These are phyloP conservation scores for Ceratobasidium sp. DNA, from an alignment of 1,284 basidiomycete species.

Conservation along the genomic window DNA sequence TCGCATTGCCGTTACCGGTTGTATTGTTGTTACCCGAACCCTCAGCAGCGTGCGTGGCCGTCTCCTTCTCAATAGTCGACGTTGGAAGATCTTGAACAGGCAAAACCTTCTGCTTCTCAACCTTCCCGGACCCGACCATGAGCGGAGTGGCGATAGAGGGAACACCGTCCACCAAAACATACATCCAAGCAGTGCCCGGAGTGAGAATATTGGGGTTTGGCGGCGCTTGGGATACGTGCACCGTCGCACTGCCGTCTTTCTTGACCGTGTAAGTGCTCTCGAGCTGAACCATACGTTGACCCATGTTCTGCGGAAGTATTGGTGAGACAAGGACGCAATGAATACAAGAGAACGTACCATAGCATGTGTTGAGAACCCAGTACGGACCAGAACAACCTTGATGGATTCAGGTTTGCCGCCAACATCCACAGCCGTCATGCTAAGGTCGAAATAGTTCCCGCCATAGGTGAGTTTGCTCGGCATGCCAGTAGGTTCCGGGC, in stretches of 20 bases:
- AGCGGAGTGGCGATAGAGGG: constrained; percentile 81
- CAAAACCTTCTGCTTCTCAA: constrained; percentile 70
- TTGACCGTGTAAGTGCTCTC: constrained; percentile 86
- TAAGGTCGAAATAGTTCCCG: constrained; percentile 78
- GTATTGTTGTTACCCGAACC: constrained; percentile 1
- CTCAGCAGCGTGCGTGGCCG: constrained; percentile 37
- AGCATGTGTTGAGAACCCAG: constrained; percentile 93
- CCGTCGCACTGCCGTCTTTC: constrained; percentile 71
- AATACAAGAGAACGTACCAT: constrained; percentile 65
- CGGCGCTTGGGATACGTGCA: constrained; percentile 82
- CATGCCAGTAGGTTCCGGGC: constrained; percentile 78
- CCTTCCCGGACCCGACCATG: constrained; percentile 80
- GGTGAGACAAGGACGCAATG: not conserved
- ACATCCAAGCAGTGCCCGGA: constrained; percentile 88
- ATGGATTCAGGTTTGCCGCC: constrained; percentile 72
- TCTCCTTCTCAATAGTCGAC: constrained; percentile 45
- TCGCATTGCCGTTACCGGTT: not conserved
- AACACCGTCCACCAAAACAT: constrained; percentile 82
- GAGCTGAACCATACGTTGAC: constrained; percentile 76
- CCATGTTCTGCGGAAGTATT: constrained; percentile 72
- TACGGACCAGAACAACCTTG: constrained; percentile 82
- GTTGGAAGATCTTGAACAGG: constrained; percentile 65
- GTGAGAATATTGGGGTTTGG: constrained; percentile 86
- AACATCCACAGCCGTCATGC: constrained; percentile 64
- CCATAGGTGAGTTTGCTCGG: constrained; percentile 84